A percentile compares a stretch with the other conserved stretches of the same genome.
Evolutionary conservation across 352 stramenopile genomes (phyloP).

Genomic region (Phytophthora rubi): DNA sequence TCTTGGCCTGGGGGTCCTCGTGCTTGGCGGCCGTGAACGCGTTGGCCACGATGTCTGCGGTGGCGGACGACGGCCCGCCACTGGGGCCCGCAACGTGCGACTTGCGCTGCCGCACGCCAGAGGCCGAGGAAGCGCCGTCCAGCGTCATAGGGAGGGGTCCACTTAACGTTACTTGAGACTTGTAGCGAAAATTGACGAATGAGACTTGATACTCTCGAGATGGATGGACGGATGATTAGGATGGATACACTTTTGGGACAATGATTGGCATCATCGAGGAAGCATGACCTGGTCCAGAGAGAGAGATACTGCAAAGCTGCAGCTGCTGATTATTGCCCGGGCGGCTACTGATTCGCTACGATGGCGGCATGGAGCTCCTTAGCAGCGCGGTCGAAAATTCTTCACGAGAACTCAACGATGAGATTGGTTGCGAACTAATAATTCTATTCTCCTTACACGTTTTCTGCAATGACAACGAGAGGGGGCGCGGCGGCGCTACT

Average conservation of each 20-base stretch:
- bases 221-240: not conserved
- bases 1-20: conserved; percentile 21
- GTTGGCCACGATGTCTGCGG: conserved; percentile 8
- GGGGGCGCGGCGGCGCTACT: not conserved
- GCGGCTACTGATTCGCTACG: not conserved
- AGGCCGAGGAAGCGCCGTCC: conserved; percentile 1
- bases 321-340: not conserved
- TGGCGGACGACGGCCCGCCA: not conserved
- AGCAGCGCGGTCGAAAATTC: not conserved
- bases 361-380: not conserved
- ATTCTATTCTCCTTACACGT: conserved; percentile 47
- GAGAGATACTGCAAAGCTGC: not conserved
- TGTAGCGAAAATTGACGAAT: conserved; percentile 16
- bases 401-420: not conserved
- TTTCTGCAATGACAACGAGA: conserved; percentile 34
- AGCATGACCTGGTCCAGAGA: too few species aligned
- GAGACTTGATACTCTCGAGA: conserved; percentile 5
- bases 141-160: conserved; percentile 15
- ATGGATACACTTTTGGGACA: not conserved
- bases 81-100: conserved; percentile 1
- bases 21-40: conserved; percentile 13
- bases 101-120: conserved; percentile 40
- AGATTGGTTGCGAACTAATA: conserved; percentile 38
- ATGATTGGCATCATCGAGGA: not conserved
- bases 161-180: conserved; percentile 1